Evolutionary conservation across 2,329 filamentous ascomycete genomes (phyloP), one percentile per base, ranked within the genome.

Genomic region (Epichloe uncinata): DNA sequence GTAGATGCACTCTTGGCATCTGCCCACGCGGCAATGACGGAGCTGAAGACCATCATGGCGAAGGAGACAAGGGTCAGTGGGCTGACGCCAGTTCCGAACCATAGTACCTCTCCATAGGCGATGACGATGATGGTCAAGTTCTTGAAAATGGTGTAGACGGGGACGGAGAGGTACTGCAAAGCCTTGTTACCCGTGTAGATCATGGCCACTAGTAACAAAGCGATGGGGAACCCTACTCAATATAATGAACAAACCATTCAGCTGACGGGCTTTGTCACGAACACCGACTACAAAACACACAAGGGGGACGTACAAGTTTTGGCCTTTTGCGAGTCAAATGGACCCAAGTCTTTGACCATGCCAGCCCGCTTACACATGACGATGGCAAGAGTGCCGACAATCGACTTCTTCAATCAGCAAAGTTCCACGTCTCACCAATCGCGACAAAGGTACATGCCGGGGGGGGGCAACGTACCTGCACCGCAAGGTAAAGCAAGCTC

Each of bases 91-190:
- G 91, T 91, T 54, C 93, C 93, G 59, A 98, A 98, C 90, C 90
- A 96, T 49, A 97, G 77, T 30, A 98, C 91, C 72, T 98, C 93
- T 59, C 93, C 93, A 60, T 98, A 98, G 51, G 93, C 93, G 62
- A 97, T 98, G 57, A 97, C 82, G 61, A 97, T 97, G 68, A 95
- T 98, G 55, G 93, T 96, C 73, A 98, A 70, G 73, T 98, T 98
- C 79, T 98, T 98, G 79, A 98, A 98, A 67, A 98, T 98, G 51
- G 93, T 98, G 73, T 98, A 98, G 34, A 98, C 93, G 26, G 93
- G 93, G 48, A 98, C 95, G 35, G 90, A 96, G 54, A 98, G 85
- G 70, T 84, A 97, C 70, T 96, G 89, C 44, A 98, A 81, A 18
- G 93, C 89, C 73, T 96, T 96, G 62, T 87, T 93, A 62, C 88